These are phyloP conservation scores for Aureobasidium musti DNA, from an alignment of 2,329 filamentous ascomycete species.

Conservation along the genomic window DNA sequence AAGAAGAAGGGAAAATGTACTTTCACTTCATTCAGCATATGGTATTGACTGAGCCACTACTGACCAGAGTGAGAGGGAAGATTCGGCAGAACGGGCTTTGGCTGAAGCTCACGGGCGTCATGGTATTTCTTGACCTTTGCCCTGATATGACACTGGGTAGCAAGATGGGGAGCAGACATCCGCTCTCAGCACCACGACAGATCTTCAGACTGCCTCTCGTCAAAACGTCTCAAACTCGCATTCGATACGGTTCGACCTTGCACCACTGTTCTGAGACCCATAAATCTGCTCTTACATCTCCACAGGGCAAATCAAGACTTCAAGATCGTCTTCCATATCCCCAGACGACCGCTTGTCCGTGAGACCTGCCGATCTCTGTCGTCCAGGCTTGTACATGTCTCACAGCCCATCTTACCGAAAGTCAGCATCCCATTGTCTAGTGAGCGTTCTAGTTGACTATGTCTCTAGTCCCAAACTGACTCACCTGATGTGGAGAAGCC, in stretches of 20 bases:
- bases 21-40: too few species aligned
- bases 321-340: background rate
- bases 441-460: background rate
- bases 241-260: background rate
- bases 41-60: too few species aligned
- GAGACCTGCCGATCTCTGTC: background rate
- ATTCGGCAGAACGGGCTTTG: too few species aligned
- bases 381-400: background rate
- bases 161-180: too few species aligned
- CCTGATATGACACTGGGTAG: too few species aligned
- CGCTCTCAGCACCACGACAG: too few species aligned
- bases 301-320: background rate
- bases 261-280: background rate
- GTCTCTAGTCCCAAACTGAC: background rate
- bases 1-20: too few species aligned
- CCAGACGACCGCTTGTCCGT: background rate
- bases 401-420: background rate
- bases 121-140: too few species aligned
- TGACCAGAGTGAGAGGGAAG: too few species aligned
- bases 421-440: background rate
- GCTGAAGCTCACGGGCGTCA: too few species aligned
- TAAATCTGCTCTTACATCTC: background rate
- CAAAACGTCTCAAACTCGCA: background rate
- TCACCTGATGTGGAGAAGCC: background rate
- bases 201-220: too few species aligned